Evolutionary conservation across 2,329 filamentous ascomycete species (phyloP).

Genomic region (Periconia sp.): DNA sequence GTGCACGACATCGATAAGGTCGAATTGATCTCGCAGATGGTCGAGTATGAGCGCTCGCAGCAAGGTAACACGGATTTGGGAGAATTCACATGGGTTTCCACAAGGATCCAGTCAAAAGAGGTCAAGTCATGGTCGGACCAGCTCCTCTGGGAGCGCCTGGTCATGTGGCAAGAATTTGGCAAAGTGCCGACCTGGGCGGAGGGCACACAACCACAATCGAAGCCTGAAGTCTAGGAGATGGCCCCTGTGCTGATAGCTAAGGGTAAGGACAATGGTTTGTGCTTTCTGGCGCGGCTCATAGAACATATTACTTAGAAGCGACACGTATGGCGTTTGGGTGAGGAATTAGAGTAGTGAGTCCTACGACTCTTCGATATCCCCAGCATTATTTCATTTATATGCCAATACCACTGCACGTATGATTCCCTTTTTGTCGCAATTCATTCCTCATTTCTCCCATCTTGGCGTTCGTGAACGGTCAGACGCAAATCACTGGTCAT

Average conservation of each 20-base stretch:
- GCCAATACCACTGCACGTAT: background rate
- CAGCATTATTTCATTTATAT: conserved; percentile 2
- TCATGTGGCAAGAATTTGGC: conserved; percentile 67
- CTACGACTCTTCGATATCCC: conserved; percentile 8
- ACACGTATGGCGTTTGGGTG: conserved; percentile 7
- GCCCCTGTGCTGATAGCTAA: conserved; percentile 1
- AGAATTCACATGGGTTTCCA: conserved; percentile 84
- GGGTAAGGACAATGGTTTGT: background rate
- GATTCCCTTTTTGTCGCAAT: background rate
- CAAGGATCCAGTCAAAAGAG: conserved; percentile 75
- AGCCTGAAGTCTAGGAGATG: conserved; percentile 4
- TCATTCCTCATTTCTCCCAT: too few relatives aligned
- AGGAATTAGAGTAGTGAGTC: conserved; percentile 8
- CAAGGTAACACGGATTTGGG: conserved; percentile 74
- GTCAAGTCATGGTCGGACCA: conserved; percentile 80
- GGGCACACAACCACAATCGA: conserved; percentile 27
- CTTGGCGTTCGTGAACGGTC: too few relatives aligned
- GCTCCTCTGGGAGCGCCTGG: conserved; percentile 75
- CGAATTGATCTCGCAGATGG: conserved; percentile 91
- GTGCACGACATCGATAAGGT: conserved; percentile 99
- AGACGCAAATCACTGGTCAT: too few relatives aligned
- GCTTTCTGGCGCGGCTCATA: background rate
- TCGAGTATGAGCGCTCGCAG: conserved; percentile 86
- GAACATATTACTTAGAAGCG: background rate
- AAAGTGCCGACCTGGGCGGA: conserved; percentile 41